These are phyloP conservation scores for Lotus japonicus DNA, from an alignment of 306 rosid species.

Conservation along the genomic window DNA sequence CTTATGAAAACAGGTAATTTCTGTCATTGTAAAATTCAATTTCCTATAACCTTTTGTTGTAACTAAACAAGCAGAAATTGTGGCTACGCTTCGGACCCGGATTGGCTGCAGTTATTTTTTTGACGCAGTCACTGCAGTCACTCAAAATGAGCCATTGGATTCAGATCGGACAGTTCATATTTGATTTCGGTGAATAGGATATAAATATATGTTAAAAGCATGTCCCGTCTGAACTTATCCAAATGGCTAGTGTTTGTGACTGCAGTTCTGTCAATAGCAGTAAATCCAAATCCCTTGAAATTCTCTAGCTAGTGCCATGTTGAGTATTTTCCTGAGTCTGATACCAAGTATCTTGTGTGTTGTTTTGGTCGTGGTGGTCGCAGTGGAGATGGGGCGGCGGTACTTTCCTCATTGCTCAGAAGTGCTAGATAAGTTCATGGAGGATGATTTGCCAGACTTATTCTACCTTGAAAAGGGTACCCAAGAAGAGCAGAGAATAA, in stretches of 20 bases:
- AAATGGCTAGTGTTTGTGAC: too few relatives aligned
- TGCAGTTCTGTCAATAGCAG: too few relatives aligned
- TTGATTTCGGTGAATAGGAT: too few relatives aligned
- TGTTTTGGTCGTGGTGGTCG: neutral
- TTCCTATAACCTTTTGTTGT: neutral
- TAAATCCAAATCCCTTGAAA: too few relatives aligned
- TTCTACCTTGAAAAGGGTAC: conserved; percentile 73
- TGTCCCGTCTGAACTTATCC: too few relatives aligned
- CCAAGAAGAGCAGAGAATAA: conserved; percentile 57
- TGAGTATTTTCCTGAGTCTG: neutral
- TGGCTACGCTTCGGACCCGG: too few relatives aligned
- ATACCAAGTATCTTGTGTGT: neutral
- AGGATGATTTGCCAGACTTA: conserved; percentile 64
- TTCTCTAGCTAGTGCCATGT: neutral
- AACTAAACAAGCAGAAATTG: neutral
- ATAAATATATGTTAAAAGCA: too few relatives aligned
- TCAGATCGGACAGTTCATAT: too few relatives aligned
- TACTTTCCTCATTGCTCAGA: conserved; percentile 93
- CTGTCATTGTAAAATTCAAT: neutral
- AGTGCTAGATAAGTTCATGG: conserved; percentile 80
- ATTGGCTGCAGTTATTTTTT: too few relatives aligned
- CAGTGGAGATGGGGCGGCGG: conserved; percentile 86
- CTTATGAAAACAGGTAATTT: conserved; percentile 75
- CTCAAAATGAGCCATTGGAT: too few relatives aligned
- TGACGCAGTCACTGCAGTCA: too few relatives aligned